Evolutionary conservation across 768 basidiomycete genomes (phyloP).

Genomic region (Xerocomellus dryophilus): DNA sequence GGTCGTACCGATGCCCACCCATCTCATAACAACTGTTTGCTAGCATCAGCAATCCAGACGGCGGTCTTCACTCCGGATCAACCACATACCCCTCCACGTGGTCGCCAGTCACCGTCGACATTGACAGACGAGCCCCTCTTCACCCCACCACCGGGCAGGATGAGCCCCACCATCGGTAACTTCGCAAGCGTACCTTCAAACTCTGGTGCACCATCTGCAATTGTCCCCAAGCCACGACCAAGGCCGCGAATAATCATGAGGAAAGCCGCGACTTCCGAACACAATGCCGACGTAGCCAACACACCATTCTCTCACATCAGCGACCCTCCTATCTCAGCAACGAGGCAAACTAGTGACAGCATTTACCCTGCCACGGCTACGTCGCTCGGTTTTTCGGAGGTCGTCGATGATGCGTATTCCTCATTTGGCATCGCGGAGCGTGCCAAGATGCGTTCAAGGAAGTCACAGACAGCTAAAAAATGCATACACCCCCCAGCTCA

Average conservation of each 20-base stretch:
- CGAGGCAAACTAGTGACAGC: conserved; percentile 17
- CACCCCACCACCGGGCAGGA: conserved; percentile 18
- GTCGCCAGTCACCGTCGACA: conserved; percentile 1
- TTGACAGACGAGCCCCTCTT: conserved; percentile 24
- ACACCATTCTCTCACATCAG: conserved; percentile 24
- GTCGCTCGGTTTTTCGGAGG: conserved; percentile 10
- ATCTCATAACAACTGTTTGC: background rate
- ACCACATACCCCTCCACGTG: conserved; percentile 14
- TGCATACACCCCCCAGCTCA: conserved; percentile 1
- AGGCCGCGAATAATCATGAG: conserved; percentile 31
- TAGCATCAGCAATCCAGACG: conserved; percentile 22
- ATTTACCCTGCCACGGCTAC: conserved; percentile 16
- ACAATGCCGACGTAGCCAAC: background rate
- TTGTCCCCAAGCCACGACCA: conserved; percentile 26
- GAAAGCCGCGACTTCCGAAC: conserved; percentile 5
- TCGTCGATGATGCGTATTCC: conserved; percentile 18
- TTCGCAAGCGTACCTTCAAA: conserved; percentile 14
- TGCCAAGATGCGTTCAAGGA: conserved; percentile 53
- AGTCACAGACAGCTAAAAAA: conserved; percentile 20
- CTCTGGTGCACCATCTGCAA: background rate
- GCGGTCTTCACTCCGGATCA: conserved; percentile 13
- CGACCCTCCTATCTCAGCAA: conserved; percentile 12
- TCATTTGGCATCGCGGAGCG: conserved; percentile 51
- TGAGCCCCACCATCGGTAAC: conserved; percentile 10
- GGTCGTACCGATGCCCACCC: background rate